Conservation (phyloP, 2,329 filamentous ascomycete genomes). For the Gyromitra esculenta region DNA sequence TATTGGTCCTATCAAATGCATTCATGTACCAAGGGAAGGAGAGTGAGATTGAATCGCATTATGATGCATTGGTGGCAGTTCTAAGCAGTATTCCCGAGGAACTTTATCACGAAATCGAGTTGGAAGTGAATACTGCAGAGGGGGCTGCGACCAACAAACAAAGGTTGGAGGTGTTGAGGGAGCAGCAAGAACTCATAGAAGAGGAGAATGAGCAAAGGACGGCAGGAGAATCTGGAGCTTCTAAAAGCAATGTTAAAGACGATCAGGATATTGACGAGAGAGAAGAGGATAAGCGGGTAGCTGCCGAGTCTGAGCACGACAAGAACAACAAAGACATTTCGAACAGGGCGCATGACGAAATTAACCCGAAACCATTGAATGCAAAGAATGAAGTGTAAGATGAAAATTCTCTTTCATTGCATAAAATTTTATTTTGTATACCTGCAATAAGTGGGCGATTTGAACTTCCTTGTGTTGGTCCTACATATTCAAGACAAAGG, state of each 20-base stretch:
- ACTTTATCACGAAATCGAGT: slow-evolving; percentile 98
- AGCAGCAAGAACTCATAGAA: slow-evolving; percentile 97
- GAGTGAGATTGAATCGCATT: slow-evolving; percentile 83
- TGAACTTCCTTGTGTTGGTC: too few relatives aligned
- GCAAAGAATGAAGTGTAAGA: slow-evolving; percentile 43
- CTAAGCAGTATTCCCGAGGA: slow-evolving; percentile 96
- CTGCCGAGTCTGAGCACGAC: slow-evolving; percentile 28
- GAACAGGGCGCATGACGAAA: slow-evolving; percentile 9
- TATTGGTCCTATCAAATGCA: slow-evolving; percentile 94
- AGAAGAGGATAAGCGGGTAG: slow-evolving; percentile 68
- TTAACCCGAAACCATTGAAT: slow-evolving; percentile 8
- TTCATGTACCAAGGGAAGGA: slow-evolving; percentile 96
- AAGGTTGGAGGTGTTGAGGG: slow-evolving; percentile 95
- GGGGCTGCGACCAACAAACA: slow-evolving; percentile 99
- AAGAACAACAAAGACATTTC: slow-evolving; percentile 49
- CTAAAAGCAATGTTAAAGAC: slow-evolving; percentile 80
- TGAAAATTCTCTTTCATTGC: not conserved
- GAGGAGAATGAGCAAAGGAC: slow-evolving; percentile 86
- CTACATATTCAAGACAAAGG: too few relatives aligned
- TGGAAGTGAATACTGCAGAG: slow-evolving; percentile 96
- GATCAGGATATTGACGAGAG: slow-evolving; percentile 94
- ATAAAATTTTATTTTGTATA: not conserved
- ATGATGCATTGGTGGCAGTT: slow-evolving; percentile 91
- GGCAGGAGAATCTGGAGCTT: slow-evolving; percentile 71
- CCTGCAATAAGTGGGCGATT: too few relatives aligned